These are phyloP conservation scores for Mycena olivaceomarginata DNA, from an alignment of 768 basidiomycete genomes.

Conservation along the genomic window DNA sequence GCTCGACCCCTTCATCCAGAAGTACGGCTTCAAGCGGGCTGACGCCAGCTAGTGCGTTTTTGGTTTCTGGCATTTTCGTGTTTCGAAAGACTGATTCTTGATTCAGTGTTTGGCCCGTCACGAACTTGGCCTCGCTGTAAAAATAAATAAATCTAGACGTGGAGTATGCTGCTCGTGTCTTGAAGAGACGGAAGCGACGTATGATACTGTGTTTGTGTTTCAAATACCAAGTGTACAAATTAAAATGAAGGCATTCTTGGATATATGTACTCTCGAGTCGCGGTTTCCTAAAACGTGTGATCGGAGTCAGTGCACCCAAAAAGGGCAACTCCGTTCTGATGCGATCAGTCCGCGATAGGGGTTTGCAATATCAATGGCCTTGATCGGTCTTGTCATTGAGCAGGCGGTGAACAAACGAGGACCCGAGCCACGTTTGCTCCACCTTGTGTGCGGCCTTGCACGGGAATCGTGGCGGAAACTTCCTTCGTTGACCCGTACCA, in stretches of 20 bases:
- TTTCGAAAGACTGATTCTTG: slow-evolving; percentile 36
- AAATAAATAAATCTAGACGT: slow-evolving; percentile 34
- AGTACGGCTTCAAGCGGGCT: slow-evolving; percentile 86
- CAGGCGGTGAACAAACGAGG: no score
- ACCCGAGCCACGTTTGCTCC: no score
- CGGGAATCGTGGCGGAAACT: no score
- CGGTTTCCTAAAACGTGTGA: neutral
- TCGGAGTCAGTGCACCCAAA: neutral
- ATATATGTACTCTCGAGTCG: slow-evolving; percentile 1
- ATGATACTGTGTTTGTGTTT: slow-evolving; percentile 31
- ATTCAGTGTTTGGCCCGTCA: slow-evolving; percentile 83
- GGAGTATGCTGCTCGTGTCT: slow-evolving; percentile 25
- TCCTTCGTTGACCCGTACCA: no score
- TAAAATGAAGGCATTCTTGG: slow-evolving; percentile 32
- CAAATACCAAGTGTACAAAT: slow-evolving; percentile 45
- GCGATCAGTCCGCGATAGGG: neutral
- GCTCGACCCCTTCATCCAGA: slow-evolving; percentile 83
- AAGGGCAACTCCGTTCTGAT: neutral
- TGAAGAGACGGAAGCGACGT: neutral
- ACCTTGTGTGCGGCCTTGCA: no score
- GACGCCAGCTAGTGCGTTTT: slow-evolving; percentile 83
- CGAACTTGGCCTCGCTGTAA: slow-evolving; percentile 78
- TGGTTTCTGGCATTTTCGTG: neutral
- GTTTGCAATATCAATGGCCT: no score
- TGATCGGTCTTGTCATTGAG: no score